Base-by-base conservation (phyloP, 1,284 basidiomycete genomes). In the Papiliotrema nemorosa region DNA sequence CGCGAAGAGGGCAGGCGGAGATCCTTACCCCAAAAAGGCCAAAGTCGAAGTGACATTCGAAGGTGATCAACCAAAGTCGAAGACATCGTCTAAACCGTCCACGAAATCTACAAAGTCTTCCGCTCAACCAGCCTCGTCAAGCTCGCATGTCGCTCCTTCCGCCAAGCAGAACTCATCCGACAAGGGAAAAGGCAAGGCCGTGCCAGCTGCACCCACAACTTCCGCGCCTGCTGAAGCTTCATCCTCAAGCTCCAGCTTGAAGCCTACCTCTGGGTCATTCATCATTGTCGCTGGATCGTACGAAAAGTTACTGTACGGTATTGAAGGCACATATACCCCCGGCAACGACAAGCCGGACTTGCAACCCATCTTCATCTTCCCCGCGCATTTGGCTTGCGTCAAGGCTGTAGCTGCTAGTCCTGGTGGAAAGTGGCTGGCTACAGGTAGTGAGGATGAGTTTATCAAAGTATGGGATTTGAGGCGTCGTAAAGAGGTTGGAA, bases 391-490 rank as follows among this genome's bases (percentile, higher is more conserved):
- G 31, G 91, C 89, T 1, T 92, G 85, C 62, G 87, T 97, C 54
- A 91, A 92, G 65, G 84, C 88, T 9, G 86, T 94, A 4, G 88
- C 90, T 1, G 86, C 87, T 0, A 88, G 86, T 1, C 88, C 90
- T 2, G 88, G 89, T 29, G 90, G 90, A 1, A 97, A 96, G 76
- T 97, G 91, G 90, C 80, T 97, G 14, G 93, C 91, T 3, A 93
- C 89, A 0, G 94, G 92, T 0, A 91, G 89, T 57, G 84, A 88
- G 27, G 94, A 98, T 70, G 94, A 97, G 76, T 88, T 92, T 49
- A 79, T 97, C 67, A 97, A 97, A 72, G 86, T 97, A n/a, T 97
- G 94, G 94, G 92, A 97, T 77, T 72, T 97, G 56, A 80, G 86
- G 48, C 80, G 90, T 67, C 77, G 85, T 65, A 93, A 93, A 70